phyloP scores from a whole-genome alignment of 768 basidiomycete species.

The Agrocybe chaxingu region DNA sequence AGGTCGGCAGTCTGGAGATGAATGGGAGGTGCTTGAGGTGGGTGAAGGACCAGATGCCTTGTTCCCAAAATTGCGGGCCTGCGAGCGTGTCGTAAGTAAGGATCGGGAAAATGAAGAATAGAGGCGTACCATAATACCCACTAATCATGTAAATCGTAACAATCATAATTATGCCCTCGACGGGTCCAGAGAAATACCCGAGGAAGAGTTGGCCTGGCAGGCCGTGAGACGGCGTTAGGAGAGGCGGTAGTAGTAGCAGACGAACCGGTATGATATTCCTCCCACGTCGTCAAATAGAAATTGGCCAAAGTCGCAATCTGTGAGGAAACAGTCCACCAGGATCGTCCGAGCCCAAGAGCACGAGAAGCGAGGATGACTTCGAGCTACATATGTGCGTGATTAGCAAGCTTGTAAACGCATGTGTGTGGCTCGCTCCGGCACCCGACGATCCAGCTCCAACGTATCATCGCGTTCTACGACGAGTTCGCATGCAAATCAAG shows the following conservation, averaged over 20 bases:
- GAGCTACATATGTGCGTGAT: constrained; percentile 47
- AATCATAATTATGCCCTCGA: constrained; percentile 93
- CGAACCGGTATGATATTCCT: constrained; percentile 82
- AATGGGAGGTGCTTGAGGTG: constrained; percentile 48
- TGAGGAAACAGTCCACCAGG: constrained; percentile 96
- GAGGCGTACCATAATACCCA: constrained; percentile 62
- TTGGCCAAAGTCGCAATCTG: constrained; percentile 75
- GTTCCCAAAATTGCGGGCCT: constrained; percentile 86
- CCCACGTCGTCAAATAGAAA: constrained; percentile 84
- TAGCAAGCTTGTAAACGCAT: not conserved
- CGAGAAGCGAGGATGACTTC: constrained; percentile 80
- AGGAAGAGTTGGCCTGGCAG: constrained; percentile 78
- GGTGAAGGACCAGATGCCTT: constrained; percentile 57
- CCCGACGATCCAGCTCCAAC: no score
- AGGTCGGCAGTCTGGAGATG: constrained; percentile 60
- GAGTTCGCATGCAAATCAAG: no score
- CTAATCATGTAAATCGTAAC: constrained; percentile 72
- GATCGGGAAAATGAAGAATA: not conserved
- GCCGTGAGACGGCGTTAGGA: no score
- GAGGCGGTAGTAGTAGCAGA: not conserved
- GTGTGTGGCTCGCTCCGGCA: no score
- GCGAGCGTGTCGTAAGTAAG: not conserved
- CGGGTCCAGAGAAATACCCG: constrained; percentile 91
- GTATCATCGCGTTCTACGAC: no score
- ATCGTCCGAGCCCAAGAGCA: constrained; percentile 87